phyloP scores from a whole-genome alignment of 1,139 yeast species.

The Suhomyces choctaworum region DNA sequence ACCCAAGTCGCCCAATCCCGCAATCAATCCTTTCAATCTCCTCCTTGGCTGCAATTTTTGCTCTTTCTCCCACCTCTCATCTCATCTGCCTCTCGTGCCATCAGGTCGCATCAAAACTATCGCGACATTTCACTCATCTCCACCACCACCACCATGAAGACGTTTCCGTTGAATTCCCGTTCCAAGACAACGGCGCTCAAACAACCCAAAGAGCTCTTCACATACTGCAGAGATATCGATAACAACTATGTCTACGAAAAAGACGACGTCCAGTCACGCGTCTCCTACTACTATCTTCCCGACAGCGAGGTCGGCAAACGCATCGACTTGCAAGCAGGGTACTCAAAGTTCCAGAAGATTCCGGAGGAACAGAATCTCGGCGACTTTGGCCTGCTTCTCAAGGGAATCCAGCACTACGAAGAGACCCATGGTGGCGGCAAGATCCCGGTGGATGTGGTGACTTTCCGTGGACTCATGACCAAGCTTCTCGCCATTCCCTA shows the following conservation, averaged over 20 bases:
- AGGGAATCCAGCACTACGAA: slow-evolving; percentile 60
- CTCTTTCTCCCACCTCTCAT: background rate
- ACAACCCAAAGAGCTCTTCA: slow-evolving; percentile 72
- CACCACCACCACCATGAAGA: slow-evolving; percentile 25
- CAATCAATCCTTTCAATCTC: too few relatives aligned
- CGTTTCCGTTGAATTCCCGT: slow-evolving; percentile 48
- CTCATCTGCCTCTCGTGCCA: too few relatives aligned
- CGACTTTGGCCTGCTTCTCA: slow-evolving; percentile 59
- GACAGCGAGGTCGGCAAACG: slow-evolving; percentile 53
- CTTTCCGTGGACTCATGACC: slow-evolving; percentile 84
- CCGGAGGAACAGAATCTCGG: slow-evolving; percentile 54
- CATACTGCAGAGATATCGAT: slow-evolving; percentile 58
- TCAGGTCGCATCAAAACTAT: too few relatives aligned
- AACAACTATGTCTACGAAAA: slow-evolving; percentile 44
- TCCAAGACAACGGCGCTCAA: slow-evolving; percentile 56
- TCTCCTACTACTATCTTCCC: slow-evolving; percentile 76
- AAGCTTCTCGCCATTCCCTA: slow-evolving; percentile 64
- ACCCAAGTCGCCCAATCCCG: slow-evolving; percentile 21
- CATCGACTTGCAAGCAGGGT: slow-evolving; percentile 67
- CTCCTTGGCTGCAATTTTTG: too few relatives aligned
- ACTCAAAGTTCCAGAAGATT: slow-evolving; percentile 53
- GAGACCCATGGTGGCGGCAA: slow-evolving; percentile 40
- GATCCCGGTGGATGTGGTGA: slow-evolving; percentile 63
- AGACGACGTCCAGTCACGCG: slow-evolving; percentile 45
- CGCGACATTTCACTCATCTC: too few relatives aligned